A percentile compares a stretch with the other conserved stretches of the same genome.
Conservation (phyloP, 1,284 basidiomycete genomes). For the Anthracocystis walkeri region DNA sequence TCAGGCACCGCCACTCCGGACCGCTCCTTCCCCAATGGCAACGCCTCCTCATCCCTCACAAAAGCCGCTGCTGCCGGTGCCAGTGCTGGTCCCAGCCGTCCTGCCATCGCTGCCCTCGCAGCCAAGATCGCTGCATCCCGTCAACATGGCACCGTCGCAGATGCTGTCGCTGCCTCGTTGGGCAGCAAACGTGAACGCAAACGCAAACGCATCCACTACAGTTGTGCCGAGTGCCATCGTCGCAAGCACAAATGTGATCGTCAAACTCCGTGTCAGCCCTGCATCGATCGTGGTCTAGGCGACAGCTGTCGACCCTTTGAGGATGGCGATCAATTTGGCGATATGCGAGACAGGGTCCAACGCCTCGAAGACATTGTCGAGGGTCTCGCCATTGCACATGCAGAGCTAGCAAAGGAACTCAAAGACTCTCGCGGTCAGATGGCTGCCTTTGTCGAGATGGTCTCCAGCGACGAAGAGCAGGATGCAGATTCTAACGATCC, state of each 20-base stretch:
- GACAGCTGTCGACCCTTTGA: constrained; percentile 63
- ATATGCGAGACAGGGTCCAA: constrained; percentile 60
- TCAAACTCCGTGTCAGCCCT: constrained; percentile 63
- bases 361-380: constrained; percentile 66
- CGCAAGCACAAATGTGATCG: constrained; percentile 67
- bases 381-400: constrained; percentile 62
- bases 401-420: constrained; percentile 58
- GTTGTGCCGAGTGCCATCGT: constrained; percentile 65
- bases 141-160: constrained; percentile 53
- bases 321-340: constrained; percentile 64
- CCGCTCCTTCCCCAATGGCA: constrained; percentile 22
- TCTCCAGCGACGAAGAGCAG: constrained; percentile 47
- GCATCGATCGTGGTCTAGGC: constrained; percentile 63
- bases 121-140: constrained; percentile 36
- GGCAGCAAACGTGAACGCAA: constrained; percentile 59
- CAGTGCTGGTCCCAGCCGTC: constrained; percentile 31
- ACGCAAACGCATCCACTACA: constrained; percentile 65
- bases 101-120: constrained; percentile 34
- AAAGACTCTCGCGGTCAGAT: constrained; percentile 41
- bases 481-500: constrained; percentile 29
- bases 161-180: constrained; percentile 60
- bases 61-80: constrained; percentile 38
- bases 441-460: constrained; percentile 48
- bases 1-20: constrained; percentile 44
- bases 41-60: constrained; percentile 22